Conservation (phyloP, 1,139 yeast genomes). For the Sugiyamaella xylanicola region DNA sequence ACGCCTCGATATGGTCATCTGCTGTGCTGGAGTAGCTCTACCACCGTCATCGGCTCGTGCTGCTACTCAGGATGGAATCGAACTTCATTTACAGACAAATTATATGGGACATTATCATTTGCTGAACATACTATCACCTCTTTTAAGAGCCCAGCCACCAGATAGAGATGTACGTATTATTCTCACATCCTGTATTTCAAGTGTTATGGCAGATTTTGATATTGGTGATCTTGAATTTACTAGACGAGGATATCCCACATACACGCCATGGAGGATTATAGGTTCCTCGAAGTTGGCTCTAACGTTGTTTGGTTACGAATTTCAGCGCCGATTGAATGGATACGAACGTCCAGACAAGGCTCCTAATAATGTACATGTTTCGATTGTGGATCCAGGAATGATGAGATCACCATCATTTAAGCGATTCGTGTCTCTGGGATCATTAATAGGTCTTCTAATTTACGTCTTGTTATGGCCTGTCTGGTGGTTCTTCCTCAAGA, state of each 20-base stretch:
- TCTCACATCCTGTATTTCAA: constrained; percentile 73
- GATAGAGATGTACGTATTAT: constrained; percentile 89
- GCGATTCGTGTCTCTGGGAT: constrained; percentile 75
- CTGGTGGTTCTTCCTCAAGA: constrained; percentile 78
- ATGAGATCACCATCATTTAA: constrained; percentile 87
- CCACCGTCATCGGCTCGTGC: constrained; percentile 67
- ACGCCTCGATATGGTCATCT: constrained; percentile 81
- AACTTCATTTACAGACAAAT: constrained; percentile 79
- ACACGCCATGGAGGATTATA: constrained; percentile 71
- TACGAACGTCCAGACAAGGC: constrained; percentile 67
- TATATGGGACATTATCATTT: constrained; percentile 81
- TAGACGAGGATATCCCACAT: constrained; percentile 58
- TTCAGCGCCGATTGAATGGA: constrained; percentile 61
- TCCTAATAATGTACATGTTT: constrained; percentile 67
- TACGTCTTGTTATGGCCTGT: constrained; percentile 77
- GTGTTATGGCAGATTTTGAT: constrained; percentile 69
- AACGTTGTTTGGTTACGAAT: constrained; percentile 71
- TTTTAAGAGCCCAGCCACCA: constrained; percentile 84
- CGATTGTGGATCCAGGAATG: constrained; percentile 86
- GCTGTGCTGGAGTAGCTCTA: constrained; percentile 81
- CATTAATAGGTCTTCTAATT: constrained; percentile 64
- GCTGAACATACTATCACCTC: constrained; percentile 74
- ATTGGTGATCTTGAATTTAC: constrained; percentile 69
- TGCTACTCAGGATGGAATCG: constrained; percentile 77
- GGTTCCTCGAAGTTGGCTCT: constrained; percentile 81